These are phyloP conservation scores for Curvularia sp. DNA, from an alignment of 2,329 filamentous ascomycete genomes.

Conservation along the genomic window DNA sequence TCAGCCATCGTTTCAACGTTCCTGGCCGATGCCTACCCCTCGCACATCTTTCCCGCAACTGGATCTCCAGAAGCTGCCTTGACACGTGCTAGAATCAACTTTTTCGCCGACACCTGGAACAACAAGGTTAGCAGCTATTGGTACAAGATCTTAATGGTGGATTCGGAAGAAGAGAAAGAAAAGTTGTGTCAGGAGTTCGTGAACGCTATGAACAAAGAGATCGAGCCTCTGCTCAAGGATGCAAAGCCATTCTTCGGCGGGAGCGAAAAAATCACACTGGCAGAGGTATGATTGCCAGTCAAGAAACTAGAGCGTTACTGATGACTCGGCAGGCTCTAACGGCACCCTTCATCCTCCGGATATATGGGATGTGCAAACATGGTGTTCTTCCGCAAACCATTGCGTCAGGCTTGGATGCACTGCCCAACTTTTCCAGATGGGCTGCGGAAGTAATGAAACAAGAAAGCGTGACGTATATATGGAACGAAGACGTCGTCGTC, in stretches of 20 bases:
- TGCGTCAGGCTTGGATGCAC: conserved; percentile 57
- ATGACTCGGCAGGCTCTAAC: conserved; percentile 60
- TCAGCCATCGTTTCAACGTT: conserved; percentile 77
- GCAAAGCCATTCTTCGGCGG: conserved; percentile 57
- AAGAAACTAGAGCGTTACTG: conserved; percentile 6
- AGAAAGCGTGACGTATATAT: conserved; percentile 66
- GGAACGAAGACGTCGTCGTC: conserved; percentile 41
- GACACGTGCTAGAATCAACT: conserved; percentile 69
- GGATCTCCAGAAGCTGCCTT: conserved; percentile 64
- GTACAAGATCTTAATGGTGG: conserved; percentile 57
- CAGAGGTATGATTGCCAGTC: conserved; percentile 64
- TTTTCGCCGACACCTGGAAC: conserved; percentile 76
- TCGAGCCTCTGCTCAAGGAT: conserved; percentile 71
- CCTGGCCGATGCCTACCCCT: conserved; percentile 72
- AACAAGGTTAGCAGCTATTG: conserved; percentile 64
- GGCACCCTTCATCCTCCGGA: conserved; percentile 71
- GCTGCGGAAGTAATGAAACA: conserved; percentile 65
- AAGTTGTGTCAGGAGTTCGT: conserved; percentile 61
- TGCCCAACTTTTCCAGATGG: conserved; percentile 76
- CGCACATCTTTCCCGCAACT: conserved; percentile 68
- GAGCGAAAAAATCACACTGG: conserved; percentile 67
- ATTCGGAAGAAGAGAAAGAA: conserved; percentile 58
- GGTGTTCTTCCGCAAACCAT: conserved; percentile 62
- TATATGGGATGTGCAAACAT: conserved; percentile 63
- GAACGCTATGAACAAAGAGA: conserved; percentile 68